A percentile compares a stretch with the other conserved stretches of the same genome.
Evolutionary conservation across 768 basidiomycete species (phyloP).

Genomic region (Brasilioporus rufonigricans): DNA sequence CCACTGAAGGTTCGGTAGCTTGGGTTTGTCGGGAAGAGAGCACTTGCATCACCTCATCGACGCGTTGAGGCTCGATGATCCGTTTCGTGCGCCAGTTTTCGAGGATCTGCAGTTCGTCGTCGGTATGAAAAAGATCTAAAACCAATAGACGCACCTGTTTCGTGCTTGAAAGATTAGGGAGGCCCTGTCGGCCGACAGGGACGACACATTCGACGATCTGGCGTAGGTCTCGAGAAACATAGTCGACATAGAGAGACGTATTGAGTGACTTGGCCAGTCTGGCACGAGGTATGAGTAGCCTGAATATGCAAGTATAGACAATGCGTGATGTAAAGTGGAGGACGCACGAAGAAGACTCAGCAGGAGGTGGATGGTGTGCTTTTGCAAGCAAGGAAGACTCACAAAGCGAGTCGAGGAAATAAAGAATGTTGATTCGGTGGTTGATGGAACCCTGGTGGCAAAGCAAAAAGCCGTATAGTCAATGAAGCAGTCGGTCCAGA

Average conservation of each 20-base stretch:
- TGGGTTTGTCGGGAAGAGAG: constrained; percentile 47
- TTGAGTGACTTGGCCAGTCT: constrained; percentile 35
- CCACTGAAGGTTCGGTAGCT: constrained; percentile 11
- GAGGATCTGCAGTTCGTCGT: constrained; percentile 51
- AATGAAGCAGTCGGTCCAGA: no score
- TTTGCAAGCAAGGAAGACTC: constrained; percentile 72
- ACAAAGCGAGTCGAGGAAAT: constrained; percentile 87
- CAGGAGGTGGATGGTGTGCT: constrained; percentile 41
- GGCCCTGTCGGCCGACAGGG: constrained; percentile 80
- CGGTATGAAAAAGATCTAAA: background rate
- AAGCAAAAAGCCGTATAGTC: no score
- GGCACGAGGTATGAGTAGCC: background rate
- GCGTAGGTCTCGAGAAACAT: constrained; percentile 71
- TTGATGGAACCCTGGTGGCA: constrained; percentile 72
- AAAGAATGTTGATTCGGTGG: constrained; percentile 89
- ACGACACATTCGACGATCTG: constrained; percentile 85
- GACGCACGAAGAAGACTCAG: constrained; percentile 23
- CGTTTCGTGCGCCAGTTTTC: constrained; percentile 89
- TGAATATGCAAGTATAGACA: background rate
- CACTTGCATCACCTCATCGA: constrained; percentile 64
- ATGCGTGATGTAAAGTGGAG: no score
- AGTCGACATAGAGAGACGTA: constrained; percentile 68
- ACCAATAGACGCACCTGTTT: constrained; percentile 56
- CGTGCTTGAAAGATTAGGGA: constrained; percentile 84
- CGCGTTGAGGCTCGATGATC: constrained; percentile 71